A percentile compares a stretch with the other conserved stretches of the same genome.
phyloP scores from a whole-genome alignment of 2,329 filamentous ascomycete species.

The Colletotrichum eremochloae region DNA sequence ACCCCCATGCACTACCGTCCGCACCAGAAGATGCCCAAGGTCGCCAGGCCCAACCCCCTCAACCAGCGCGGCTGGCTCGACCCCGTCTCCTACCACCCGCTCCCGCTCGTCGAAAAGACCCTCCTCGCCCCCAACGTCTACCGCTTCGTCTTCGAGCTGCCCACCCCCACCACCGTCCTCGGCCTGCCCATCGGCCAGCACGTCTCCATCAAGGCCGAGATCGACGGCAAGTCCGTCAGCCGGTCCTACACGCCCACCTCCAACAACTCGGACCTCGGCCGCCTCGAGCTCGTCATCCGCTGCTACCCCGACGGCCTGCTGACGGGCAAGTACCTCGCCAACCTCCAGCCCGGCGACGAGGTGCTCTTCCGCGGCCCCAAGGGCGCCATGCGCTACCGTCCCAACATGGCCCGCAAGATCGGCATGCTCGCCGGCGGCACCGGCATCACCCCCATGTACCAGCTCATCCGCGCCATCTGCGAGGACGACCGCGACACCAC shows the following conservation, averaged over 20 bases:
- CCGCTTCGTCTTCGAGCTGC: constrained; percentile 63
- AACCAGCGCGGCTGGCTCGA: constrained; percentile 62
- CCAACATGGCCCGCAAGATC: constrained; percentile 57
- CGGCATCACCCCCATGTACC: constrained; percentile 55
- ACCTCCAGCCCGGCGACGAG: constrained; percentile 62
- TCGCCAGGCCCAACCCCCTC: constrained; percentile 55
- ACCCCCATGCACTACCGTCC: constrained; percentile 53
- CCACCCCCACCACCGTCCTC: constrained; percentile 57
- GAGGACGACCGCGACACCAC: constrained; percentile 71
- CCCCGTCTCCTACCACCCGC: constrained; percentile 59
- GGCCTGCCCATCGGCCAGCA: constrained; percentile 71
- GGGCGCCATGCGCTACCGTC: constrained; percentile 66
- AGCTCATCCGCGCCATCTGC: constrained; percentile 70
- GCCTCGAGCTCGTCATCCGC: constrained; percentile 65
- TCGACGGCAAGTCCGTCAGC: constrained; percentile 60
- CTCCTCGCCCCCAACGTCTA: constrained; percentile 59
- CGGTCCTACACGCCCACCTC: constrained; percentile 69
- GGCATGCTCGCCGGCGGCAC: constrained; percentile 67
- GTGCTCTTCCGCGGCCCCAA: constrained; percentile 68
- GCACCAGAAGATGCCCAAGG: constrained; percentile 56
- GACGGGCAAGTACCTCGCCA: constrained; percentile 63
- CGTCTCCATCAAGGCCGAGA: constrained; percentile 62
- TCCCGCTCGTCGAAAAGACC: constrained; percentile 59
- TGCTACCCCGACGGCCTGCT: constrained; percentile 64
- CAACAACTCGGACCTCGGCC: constrained; percentile 63